Base-by-base conservation (phyloP, 805 yeast genomes). In the Candida easanensis region DNA sequence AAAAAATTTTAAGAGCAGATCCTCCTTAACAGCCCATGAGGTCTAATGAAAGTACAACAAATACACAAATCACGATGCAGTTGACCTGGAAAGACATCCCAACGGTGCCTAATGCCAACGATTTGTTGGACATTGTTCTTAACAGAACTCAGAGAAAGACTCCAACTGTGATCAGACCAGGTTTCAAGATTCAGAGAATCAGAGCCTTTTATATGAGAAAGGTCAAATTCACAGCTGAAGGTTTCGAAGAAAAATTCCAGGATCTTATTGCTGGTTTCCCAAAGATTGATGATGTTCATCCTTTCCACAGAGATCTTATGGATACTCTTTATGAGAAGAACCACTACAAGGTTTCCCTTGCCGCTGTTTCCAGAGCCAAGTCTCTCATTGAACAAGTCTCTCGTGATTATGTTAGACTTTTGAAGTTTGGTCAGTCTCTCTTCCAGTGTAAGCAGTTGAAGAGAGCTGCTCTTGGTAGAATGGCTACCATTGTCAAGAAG, bases 391-490 rank as follows among this genome's bases (percentile, higher is more conserved):
- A 93, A 69, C 97, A 90, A 70, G 97, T 93, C 33, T 77, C 96
- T 18, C 79, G 99, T 69, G 99, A 93, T 73, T 93, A 93, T 65
- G 84, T 83, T 52, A 81, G 99, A 64, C 78, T 93, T 57, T 76
- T 93, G 62, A 93, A 93, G 72, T 93, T 90, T 62, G 99, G 99
- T 59, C 99, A 93, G 74, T 90, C 97, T 33, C 73, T 93, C 51
- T 93, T 89, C 71, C 99, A 95, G 74, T 93, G 99, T 79, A 93
- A 93, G 71, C 99, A 93, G 73, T 80, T 93, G 65, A 93, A 93
- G 69, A 80, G 97, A 63, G 99, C 99, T 55, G 99, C 98, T 25
- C 73, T 93, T 58, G 99, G 99, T 76, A 86, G 99, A 71, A 93
- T 93, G 99, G 99, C 99, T 43, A 93, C 99, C 27, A 89, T 93